These are phyloP conservation scores for Termitomyces sp. DNA, from an alignment of 768 basidiomycete species.

Conservation along the genomic window DNA sequence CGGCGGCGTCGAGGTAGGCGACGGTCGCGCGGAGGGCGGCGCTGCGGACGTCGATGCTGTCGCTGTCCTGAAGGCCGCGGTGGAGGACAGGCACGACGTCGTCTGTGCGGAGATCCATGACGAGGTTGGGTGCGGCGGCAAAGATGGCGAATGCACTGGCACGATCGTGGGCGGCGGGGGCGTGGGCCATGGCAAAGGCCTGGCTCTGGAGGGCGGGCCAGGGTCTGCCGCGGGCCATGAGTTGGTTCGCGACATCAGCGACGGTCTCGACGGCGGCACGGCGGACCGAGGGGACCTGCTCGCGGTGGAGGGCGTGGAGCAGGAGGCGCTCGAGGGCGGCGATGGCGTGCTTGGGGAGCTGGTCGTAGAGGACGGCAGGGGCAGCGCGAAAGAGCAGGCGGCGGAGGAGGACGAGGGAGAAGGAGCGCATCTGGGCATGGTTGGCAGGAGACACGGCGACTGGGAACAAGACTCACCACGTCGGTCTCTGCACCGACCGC, in stretches of 20 bases:
- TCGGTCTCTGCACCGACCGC: conserved; percentile 73
- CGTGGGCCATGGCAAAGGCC: conserved; percentile 59
- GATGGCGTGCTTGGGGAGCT: conserved; percentile 60
- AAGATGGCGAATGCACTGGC: conserved; percentile 62
- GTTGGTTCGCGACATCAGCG: conserved; percentile 69
- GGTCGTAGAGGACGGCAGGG: conserved; percentile 58
- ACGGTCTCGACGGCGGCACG: conserved; percentile 71
- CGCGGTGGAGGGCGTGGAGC: conserved; percentile 62
- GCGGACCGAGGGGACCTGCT: conserved; percentile 51
- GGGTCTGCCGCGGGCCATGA: conserved; percentile 68
- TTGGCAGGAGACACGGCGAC: not conserved
- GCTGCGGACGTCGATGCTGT: conserved; percentile 52
- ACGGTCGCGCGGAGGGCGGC: conserved; percentile 68
- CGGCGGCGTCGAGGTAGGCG: conserved; percentile 60
- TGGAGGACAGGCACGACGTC: conserved; percentile 62
- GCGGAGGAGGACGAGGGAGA: conserved; percentile 75
- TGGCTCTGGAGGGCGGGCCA: conserved; percentile 80
- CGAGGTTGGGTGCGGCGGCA: conserved; percentile 66
- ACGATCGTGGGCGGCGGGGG: conserved; percentile 33
- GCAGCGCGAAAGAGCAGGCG: conserved; percentile 69
- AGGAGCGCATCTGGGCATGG: conserved; percentile 71
- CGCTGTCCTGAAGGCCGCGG: conserved; percentile 59
- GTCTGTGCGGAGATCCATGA: conserved; percentile 71
- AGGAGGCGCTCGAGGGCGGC: conserved; percentile 66
- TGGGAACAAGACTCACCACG: conserved; percentile 48